Base-by-base conservation (phyloP, 441 rosid genomes). In the Croton laevigatus region DNA sequence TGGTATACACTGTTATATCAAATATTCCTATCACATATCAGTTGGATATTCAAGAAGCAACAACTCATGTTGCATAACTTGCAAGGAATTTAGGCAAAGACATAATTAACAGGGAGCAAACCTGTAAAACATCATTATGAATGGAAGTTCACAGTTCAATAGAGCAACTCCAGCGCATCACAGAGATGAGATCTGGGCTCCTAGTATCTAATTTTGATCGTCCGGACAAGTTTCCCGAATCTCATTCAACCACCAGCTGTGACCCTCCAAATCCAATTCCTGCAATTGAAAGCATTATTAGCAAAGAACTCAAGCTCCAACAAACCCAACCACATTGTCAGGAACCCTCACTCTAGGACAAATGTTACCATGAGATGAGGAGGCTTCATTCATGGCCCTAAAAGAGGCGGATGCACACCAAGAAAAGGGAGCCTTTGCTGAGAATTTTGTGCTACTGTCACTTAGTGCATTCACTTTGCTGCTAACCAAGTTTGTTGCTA, bases 401-500 rank as follows among this genome's bases (percentile, higher is more conserved):
- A 76, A 86, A 51, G 91, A 84, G 65, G 83, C 80, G 38, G 85
- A 81, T 60, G 84, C 83, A 49, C 80, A 73, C 23, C 86, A 77
- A 74, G 93, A 88, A 20, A 89, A 82, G 17, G 88, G 82, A 16
- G 83, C 59, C 34, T 10, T 68, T 9, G 32, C 32, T 27, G 34
- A 8, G 17, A 82, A 80, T 34, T 52, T 80, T n/a, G 42, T 81
- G 63, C 87, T 87, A 7, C 58, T 87, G 20, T 89, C 91, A 53
- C 84, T 87, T 11, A 83, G 77, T 27, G 83, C 84, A 0, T 89
- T 87, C 45, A 79, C 89, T 57, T 87, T 90, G 6, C 77, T 89
- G 79, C 88, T 89, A 17, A 83, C 85, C 54, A 90, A 87, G 78
- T 89, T 87, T 60, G 89, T 89, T 53, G 91, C 84, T 7, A 81